Evolutionary conservation across 176 grass and related monocot genomes (phyloP), one percentile per base, ranked within the genome.

Genomic region (Canna indica): DNA sequence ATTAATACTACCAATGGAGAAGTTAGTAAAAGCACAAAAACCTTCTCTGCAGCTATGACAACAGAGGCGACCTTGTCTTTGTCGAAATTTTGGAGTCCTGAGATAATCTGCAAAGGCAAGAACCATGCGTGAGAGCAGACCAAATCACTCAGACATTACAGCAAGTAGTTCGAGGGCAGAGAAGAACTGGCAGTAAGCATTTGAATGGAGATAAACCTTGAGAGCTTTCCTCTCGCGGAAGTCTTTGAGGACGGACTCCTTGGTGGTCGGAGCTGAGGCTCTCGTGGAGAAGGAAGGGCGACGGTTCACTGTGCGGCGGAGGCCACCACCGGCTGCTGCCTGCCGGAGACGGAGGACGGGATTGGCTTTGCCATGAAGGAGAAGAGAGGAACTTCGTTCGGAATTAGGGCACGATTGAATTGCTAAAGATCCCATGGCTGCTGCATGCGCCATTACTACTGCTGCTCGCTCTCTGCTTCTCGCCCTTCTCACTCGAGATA

Each of bases 31-130:
- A 72, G 33, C 1, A 4, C 17, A 15, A 61, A 42, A 29, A 91
- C 93, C 88, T 96, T 90, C 74, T 96, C 93, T 47, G 93, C 93
- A 45, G 93, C 88, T 38, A 81, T 91, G 80, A 91, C 85, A 63
- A 92, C 88, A 30, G 88, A 97, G 20, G 93, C 83, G 75, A 97
- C 93, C 61, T 48, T 91, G 46, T 56, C 63, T 79, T 77, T 81
- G 81, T 97, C 86, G 18, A 90, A 91, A 36, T 97, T 97, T 30
- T 84, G 85, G 30, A 97, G 88, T 50, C 88, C 88, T 3, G 93
- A 91, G 32, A 97, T 97, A 48, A 97, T 92, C 93, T 97, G 77
- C 79, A 74, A 71, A 71, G 47, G 13, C 78, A 69, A 42, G 53
- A 5, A 59, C 38, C 16, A 27, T 53, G 18, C 44, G 10, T 28